phyloP scores from a whole-genome alignment of 1,284 basidiomycete genomes.

The Ceratobasidium sp. region DNA sequence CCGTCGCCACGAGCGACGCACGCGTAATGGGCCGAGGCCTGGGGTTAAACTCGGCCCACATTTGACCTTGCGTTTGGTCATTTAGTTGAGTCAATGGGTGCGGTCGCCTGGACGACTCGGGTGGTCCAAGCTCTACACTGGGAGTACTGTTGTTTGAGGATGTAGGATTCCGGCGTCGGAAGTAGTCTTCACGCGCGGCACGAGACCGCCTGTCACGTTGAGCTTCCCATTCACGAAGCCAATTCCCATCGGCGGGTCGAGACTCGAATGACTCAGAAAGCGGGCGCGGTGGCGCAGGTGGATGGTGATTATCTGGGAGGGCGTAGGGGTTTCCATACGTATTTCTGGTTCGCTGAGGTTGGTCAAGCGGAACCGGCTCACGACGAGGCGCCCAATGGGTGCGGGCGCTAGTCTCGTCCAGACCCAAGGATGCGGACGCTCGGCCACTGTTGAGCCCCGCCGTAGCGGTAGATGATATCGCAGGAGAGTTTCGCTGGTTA shows the following conservation, averaged over 20 bases:
- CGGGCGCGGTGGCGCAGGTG: neutral
- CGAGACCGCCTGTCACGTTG: slow-evolving; percentile 20
- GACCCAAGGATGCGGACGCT: neutral
- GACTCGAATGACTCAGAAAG: neutral
- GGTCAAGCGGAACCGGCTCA: no score
- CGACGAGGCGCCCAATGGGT: slow-evolving; percentile 12
- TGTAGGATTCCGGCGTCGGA: slow-evolving; percentile 3
- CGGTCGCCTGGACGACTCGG: neutral
- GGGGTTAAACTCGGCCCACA: slow-evolving; percentile 6
- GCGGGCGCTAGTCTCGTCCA: neutral
- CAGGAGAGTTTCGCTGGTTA: no score
- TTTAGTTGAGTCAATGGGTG: slow-evolving; percentile 15
- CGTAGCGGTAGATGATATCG: neutral
- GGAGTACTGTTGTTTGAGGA: neutral
- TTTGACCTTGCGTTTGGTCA: slow-evolving; percentile 19
- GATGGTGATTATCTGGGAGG: neutral
- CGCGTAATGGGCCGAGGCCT: slow-evolving; percentile 8
- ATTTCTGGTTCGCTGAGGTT: slow-evolving; percentile 1
- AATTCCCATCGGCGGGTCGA: neutral
- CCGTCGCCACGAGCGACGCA: slow-evolving; percentile 10
- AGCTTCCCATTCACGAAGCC: slow-evolving; percentile 31
- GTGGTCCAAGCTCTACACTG: neutral
- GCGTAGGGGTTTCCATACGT: neutral
- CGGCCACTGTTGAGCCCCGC: neutral
- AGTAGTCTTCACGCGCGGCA: slow-evolving; percentile 21